Percentiles rank a stretch among this genome's conserved stretches.
These are phyloP conservation scores for Pseudonitzschia pungens DNA, from an alignment of 108 stramenopile species.

Conservation along the genomic window DNA sequence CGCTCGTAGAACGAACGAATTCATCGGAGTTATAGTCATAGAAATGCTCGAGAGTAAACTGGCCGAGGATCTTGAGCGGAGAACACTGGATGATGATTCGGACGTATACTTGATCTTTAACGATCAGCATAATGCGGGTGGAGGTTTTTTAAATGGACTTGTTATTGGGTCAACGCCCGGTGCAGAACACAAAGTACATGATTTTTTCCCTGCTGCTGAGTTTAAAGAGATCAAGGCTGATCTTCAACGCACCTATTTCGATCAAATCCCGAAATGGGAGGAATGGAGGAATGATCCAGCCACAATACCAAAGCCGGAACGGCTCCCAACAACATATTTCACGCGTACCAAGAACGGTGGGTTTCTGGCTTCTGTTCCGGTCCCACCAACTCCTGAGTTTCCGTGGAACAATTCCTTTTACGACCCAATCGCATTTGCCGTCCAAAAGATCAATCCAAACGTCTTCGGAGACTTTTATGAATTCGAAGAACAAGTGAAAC, in stretches of 20 bases:
- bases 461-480: conserved; percentile 6
- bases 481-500: conserved; percentile 30
- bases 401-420: not conserved
- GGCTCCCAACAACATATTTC: not conserved
- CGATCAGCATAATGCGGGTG: too few relatives aligned
- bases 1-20: conserved; percentile 36
- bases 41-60: conserved; percentile 30
- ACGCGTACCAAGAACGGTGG: not conserved
- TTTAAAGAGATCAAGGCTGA: not conserved
- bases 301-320: not conserved
- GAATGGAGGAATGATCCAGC: not conserved
- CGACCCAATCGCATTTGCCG: not conserved
- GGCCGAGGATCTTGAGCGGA: conserved; percentile 28
- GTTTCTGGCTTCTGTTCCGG: not conserved
- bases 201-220: not conserved
- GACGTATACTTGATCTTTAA: conserved; percentile 6
- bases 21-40: conserved; percentile 37
- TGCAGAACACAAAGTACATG: conserved; percentile 5
- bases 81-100: conserved; percentile 14
- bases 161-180: not conserved
- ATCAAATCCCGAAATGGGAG: conserved; percentile 5
- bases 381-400: conserved; percentile 1
- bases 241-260: not conserved
- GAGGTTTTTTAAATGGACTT: not conserved
- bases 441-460: conserved; percentile 4